Base-by-base conservation (phyloP, 1,284 basidiomycete species). In the Malassezia sp. region DNA sequence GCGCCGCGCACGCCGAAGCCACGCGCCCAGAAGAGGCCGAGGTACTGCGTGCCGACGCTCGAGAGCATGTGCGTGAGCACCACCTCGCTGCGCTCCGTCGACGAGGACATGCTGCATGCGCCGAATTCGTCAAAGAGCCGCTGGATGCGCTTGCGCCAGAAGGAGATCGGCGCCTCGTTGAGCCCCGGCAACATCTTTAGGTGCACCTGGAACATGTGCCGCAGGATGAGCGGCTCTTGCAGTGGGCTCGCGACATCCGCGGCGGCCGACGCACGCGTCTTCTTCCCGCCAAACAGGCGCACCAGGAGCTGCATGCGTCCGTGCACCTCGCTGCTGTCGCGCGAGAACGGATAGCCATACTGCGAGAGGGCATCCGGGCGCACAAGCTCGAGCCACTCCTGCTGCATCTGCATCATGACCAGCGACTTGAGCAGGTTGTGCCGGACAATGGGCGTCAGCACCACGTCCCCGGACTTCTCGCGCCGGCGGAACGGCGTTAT, bases 171-270 rank as follows among this genome's bases (percentile, higher is more conserved):
- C 2, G 67, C 67, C 14, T 49, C 31, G 39, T 60, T 53, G 7
- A 67, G 51, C n/a, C 61, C 58, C 1, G 67, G 67, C 39, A 67
- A 60, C 15, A 38, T 43, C 22, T 53, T 59, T 14, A 66, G 42
- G 23, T 69, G 62, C 10, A 60, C 53, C 22, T 69, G 66, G 55
- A 63, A 69, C 54, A 69, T 51, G 24, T 69, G 66, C 12, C 66
- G 59, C n/a, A 61, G 45, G 21, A 69, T 44, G 18, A 67, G 43
- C 12, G 63, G 65, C 32, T 68, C 61, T 23, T 58, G 53, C 17
- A 64, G 42, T 11, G 61, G 44, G 26, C 61, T 60, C 3, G 43
- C 36, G 23, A 28, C 29, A 18, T 14, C 38, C 28, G 45, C 49
- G 45, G 37, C 56, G 56, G 14, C 59, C 45, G 24, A 52, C 46